Conservation (phyloP, 441 rosid species). For the Arabidopsis lyrata region DNA sequence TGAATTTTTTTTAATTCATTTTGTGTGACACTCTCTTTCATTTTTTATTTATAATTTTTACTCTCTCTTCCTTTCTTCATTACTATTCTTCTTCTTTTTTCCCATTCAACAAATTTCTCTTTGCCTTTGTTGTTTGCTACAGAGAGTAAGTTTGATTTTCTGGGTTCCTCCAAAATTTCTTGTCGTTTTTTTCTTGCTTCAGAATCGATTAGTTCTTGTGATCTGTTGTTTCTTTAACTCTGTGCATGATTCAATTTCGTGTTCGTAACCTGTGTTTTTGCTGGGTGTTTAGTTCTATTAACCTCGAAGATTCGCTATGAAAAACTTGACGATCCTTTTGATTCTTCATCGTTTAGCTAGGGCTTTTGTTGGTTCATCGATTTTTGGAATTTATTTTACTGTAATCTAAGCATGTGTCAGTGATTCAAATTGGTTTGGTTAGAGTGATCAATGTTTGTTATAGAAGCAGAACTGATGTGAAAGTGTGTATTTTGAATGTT, state of each 20-base stretch:
- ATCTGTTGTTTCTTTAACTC: conserved; percentile 24
- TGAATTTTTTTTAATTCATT: background rate
- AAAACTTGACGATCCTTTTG: background rate
- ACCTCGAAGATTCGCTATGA: background rate
- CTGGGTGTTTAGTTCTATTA: background rate
- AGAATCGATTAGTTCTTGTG: conserved; percentile 7
- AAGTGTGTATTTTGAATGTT: conserved; percentile 26
- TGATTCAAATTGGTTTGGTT: background rate
- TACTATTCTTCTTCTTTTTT: too few species aligned
- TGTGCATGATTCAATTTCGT: conserved; percentile 37
- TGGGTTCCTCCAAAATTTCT: background rate
- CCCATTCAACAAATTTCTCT: background rate
- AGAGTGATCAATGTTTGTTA: background rate
- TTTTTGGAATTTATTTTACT: too few species aligned
- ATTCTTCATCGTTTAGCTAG: too few species aligned
- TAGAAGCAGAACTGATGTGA: conserved; percentile 8
- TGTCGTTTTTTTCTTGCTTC: background rate
- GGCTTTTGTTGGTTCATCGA: too few species aligned
- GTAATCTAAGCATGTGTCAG: too few species aligned
- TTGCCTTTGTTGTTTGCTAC: conserved; percentile 2
- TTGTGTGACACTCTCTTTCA: too few species aligned
- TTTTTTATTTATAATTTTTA: conserved; percentile 1
- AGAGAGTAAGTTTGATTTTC: conserved; percentile 5
- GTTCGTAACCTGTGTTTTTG: conserved; percentile 28
- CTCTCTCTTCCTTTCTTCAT: conserved; percentile 1